A percentile compares a stretch with the other conserved stretches of the same genome.
phyloP scores from a whole-genome alignment of 176 grass and related monocot species.

The Leersia perrieri region DNA sequence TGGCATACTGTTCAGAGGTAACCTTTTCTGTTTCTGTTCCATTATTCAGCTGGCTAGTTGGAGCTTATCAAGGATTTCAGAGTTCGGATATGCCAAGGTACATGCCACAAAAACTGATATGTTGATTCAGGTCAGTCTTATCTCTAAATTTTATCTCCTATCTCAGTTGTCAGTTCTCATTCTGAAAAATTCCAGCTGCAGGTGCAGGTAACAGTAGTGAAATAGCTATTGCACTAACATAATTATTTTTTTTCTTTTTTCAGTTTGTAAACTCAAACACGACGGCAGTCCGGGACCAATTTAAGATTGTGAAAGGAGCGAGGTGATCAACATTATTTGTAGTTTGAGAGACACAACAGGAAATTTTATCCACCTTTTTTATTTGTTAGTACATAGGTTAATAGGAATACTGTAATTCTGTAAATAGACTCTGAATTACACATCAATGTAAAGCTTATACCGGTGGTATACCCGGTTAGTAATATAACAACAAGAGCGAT shows the following conservation, averaged over 20 bases:
- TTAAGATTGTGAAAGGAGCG: slow-evolving; percentile 51
- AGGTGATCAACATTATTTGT: slow-evolving; percentile 4
- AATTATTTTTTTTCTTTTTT: neutral
- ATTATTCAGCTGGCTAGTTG: slow-evolving; percentile 41
- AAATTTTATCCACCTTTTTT: neutral
- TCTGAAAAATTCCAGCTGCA: neutral
- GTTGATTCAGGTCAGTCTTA: slow-evolving; percentile 50
- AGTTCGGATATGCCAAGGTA: slow-evolving; percentile 68
- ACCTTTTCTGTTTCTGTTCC: slow-evolving; percentile 18
- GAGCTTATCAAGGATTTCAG: slow-evolving; percentile 69
- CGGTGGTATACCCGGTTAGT: too few relatives aligned
- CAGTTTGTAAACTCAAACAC: slow-evolving; percentile 75
- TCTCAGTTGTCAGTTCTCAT: neutral
- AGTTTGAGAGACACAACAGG: neutral
- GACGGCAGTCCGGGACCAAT: slow-evolving; percentile 54
- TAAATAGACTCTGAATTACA: neutral
- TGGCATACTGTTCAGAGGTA: neutral
- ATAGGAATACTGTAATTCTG: neutral
- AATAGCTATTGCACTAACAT: neutral
- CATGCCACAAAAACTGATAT: slow-evolving; percentile 49
- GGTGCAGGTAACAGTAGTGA: neutral
- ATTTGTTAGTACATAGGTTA: neutral
- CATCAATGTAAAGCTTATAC: too few relatives aligned
- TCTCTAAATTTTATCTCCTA: neutral
- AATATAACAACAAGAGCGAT: too few relatives aligned